Evolutionary conservation across 2,329 filamentous ascomycete genomes (phyloP), one percentile per base, ranked within the genome.

Genomic region (Fusarium dlaminii): DNA sequence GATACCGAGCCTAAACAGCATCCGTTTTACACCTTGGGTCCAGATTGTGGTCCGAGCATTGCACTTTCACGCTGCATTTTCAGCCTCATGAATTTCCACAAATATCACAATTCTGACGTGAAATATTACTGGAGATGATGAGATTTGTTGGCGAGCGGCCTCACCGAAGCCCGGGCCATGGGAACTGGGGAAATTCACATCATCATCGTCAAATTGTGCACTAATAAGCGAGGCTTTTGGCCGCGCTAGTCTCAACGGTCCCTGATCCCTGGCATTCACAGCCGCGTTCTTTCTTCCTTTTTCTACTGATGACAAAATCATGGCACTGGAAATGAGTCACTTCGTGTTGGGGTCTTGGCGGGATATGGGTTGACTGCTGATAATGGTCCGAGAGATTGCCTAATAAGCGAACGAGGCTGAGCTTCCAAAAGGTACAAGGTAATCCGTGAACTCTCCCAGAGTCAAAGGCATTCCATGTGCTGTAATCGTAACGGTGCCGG

Each of bases 311-410:
- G 52, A 69, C 64, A 67, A 66, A 69, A 69, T 48, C 45, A 69
- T 74, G 39, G 48, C 40, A 61, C 48, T 43, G 40, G 62, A 68
- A 58, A 71, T 72, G 63, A 72, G 68, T 71, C 68, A 71, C 68
- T 45, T 54, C 65, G 45, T 61, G 52, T 66, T 65, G 45, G 32
- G 42, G 52, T 58, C 67, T 70, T 70, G 67, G 66, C 66, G 36
- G 39, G 34, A 32, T n/a, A 40, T 20, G 30, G 48, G 34, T 55
- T 66, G 39, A 22, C 36, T 30, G n/a, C 30, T 43, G 34, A 24
- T 48, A 40, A 51, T 62, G 61, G 43, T 27, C 48, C 20, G 29
- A 40, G 18, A 37, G 37, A 62, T 54, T 62, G 37, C 49, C 45
- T 65, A 56, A n/a, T 40, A 48, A 66, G 42, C 48, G 61, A 66